A percentile compares a stretch with the other conserved stretches of the same genome.
phyloP scores from a whole-genome alignment of 225 moss, liverwort and hornwort genomes.

The Climacium dendroides region DNA sequence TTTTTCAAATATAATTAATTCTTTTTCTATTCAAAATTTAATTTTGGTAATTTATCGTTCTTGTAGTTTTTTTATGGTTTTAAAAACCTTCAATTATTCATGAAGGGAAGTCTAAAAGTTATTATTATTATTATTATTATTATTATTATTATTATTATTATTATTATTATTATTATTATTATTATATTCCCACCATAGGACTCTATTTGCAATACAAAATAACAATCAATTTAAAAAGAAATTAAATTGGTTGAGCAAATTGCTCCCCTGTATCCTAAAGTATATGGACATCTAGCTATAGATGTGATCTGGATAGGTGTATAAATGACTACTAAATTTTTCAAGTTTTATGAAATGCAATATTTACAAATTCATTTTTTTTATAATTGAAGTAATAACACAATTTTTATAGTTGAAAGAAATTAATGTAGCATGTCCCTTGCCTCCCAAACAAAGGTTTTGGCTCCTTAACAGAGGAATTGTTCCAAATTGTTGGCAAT shows the following conservation, averaged over 20 bases:
- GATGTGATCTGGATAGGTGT: fast-evolving
- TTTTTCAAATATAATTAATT: not conserved
- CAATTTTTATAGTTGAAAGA: too few relatives aligned
- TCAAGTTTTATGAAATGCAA: not conserved
- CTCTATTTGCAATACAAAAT: not conserved
- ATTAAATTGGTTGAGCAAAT: not conserved
- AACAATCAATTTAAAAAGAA: not conserved
- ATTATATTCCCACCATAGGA: not conserved
- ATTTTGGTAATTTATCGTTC: fast-evolving
- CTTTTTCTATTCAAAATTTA: not conserved
- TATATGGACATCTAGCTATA: fast-evolving
- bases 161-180: too few relatives aligned
- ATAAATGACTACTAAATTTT: not conserved
- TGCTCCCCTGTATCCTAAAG: fast-evolving
- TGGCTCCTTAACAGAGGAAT: not conserved
- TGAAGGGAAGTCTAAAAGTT: not conserved
- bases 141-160: too few relatives aligned
- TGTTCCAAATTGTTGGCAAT: not conserved
- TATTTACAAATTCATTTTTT: not conserved
- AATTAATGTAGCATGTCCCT: too few relatives aligned
- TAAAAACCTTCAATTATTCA: too few relatives aligned
- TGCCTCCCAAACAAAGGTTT: too few relatives aligned
- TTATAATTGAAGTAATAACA: too few relatives aligned
- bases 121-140: too few relatives aligned
- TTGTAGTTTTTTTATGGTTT: not conserved